phyloP scores from a whole-genome alignment of 208 protist species.

The Leptomonas pyrrhocoris region DNA sequence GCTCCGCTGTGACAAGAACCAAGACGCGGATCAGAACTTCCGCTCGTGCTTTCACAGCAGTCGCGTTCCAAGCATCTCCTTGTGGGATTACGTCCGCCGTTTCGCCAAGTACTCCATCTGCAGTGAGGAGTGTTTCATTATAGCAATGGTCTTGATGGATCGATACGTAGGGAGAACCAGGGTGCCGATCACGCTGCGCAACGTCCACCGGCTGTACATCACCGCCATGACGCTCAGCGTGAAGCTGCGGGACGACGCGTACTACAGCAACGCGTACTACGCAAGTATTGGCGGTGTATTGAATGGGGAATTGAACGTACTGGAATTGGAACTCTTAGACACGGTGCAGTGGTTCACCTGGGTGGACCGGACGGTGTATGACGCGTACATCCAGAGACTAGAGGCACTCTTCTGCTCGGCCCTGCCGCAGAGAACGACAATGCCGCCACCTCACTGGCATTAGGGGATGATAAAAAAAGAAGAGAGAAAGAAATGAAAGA shows the following conservation, averaged over 20 bases:
- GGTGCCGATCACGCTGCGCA: slow-evolving; percentile 55
- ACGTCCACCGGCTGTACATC: slow-evolving; percentile 89
- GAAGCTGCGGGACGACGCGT: slow-evolving; percentile 92
- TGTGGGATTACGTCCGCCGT: slow-evolving; percentile 89
- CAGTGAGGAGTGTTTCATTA: slow-evolving; percentile 90
- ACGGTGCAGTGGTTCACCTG: slow-evolving; percentile 86
- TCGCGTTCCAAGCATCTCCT: slow-evolving; percentile 78
- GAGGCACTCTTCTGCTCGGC: slow-evolving; percentile 36
- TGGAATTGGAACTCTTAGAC: slow-evolving; percentile 88
- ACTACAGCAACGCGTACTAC: slow-evolving; percentile 93
- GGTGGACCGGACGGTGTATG: slow-evolving; percentile 69
- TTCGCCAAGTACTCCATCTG: slow-evolving; percentile 92
- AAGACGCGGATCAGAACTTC: slow-evolving; percentile 29
- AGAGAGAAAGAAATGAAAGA: neutral
- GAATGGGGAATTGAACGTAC: slow-evolving; percentile 75
- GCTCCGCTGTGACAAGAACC: slow-evolving; percentile 57
- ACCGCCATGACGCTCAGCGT: slow-evolving; percentile 85
- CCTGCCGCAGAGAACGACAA: slow-evolving; percentile 5
- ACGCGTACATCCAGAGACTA: slow-evolving; percentile 49
- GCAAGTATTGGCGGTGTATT: slow-evolving; percentile 88
- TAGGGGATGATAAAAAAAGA: neutral
- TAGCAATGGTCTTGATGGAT: slow-evolving; percentile 92
- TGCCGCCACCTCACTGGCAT: neutral
- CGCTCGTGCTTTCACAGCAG: slow-evolving; percentile 75
- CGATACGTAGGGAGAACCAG: slow-evolving; percentile 68